Evolutionary conservation across 305 asterid species (phyloP).

Genomic region (Rubia peregrina): DNA sequence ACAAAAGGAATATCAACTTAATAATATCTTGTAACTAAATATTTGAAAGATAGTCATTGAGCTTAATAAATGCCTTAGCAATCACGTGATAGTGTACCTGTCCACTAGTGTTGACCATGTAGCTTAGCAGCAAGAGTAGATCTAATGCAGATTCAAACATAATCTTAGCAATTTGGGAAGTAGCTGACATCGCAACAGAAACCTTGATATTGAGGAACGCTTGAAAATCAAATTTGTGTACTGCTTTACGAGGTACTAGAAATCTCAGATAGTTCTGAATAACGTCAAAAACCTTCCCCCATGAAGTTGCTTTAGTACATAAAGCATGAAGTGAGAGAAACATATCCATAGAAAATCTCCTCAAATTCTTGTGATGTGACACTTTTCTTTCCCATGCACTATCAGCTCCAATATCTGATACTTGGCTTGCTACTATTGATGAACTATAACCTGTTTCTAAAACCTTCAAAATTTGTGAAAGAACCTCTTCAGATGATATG

Average conservation of each 20-base stretch:
- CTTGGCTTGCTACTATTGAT: conserved; percentile 45
- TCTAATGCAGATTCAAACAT: conserved; percentile 83
- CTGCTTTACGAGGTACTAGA: conserved; percentile 74
- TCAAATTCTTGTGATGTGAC: conserved; percentile 61
- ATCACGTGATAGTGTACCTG: conserved; percentile 55
- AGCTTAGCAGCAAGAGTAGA: conserved; percentile 76
- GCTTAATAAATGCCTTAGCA: conserved; percentile 6
- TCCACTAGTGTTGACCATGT: conserved; percentile 78
- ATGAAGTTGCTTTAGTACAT: conserved; percentile 61
- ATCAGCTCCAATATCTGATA: conserved; percentile 78
- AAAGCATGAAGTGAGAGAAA: conserved; percentile 63
- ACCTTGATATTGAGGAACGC: conserved; percentile 35
- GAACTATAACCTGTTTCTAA: conserved; percentile 71
- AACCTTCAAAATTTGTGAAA: conserved; percentile 59
- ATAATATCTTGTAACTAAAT: background rate
- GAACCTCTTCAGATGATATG: conserved; percentile 70
- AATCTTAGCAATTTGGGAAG: conserved; percentile 83
- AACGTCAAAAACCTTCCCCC: conserved; percentile 76
- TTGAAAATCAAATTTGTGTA: conserved; percentile 38
- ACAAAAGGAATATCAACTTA: background rate
- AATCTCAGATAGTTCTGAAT: conserved; percentile 61
- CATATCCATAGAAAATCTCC: conserved; percentile 74
- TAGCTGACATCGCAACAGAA: conserved; percentile 67
- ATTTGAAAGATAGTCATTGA: background rate
- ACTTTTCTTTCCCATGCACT: conserved; percentile 73